phyloP scores from a whole-genome alignment of 1,284 basidiomycete species.

The Wallemia mellicola region DNA sequence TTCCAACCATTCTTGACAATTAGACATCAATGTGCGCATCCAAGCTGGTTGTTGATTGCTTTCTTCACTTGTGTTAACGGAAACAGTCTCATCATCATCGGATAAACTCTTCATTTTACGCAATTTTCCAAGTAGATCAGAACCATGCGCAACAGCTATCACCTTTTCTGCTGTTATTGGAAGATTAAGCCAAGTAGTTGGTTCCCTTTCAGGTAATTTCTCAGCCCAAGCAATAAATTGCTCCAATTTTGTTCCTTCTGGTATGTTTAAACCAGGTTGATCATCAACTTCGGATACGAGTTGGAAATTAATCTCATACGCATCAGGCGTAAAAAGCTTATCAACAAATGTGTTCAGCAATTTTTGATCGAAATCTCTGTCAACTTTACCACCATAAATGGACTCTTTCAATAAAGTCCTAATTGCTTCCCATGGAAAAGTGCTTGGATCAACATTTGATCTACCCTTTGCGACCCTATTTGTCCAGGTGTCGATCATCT shows the following conservation, averaged over 20 bases:
- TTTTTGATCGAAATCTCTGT: conserved; percentile 74
- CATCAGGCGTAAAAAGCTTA: conserved; percentile 46
- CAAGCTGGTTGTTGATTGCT: conserved; percentile 52
- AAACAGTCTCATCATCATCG: conserved; percentile 55
- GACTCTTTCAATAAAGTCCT: conserved; percentile 72
- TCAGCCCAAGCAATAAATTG: conserved; percentile 71
- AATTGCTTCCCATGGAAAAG: conserved; percentile 76
- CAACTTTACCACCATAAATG: conserved; percentile 72
- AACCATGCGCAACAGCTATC: conserved; percentile 68
- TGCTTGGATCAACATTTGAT: conserved; percentile 61
- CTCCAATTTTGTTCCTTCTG: conserved; percentile 67
- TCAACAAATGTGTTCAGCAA: conserved; percentile 78
- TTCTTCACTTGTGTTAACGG: conserved; percentile 22
- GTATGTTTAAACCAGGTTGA: conserved; percentile 31
- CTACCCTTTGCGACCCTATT: conserved; percentile 46
- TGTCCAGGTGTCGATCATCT: conserved; percentile 72
- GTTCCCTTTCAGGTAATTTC: conserved; percentile 57
- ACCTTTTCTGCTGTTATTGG: conserved; percentile 69
- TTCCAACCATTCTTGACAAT: conserved; percentile 51
- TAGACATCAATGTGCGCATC: conserved; percentile 56
- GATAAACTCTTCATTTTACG: conserved; percentile 69
- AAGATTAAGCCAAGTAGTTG: conserved; percentile 69
- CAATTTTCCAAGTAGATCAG: conserved; percentile 47
- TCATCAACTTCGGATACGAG: conserved; percentile 30
- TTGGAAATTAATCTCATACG: conserved; percentile 73